Conservation (phyloP, 2,329 filamentous ascomycete genomes). For the Calonectria henricotiae region DNA sequence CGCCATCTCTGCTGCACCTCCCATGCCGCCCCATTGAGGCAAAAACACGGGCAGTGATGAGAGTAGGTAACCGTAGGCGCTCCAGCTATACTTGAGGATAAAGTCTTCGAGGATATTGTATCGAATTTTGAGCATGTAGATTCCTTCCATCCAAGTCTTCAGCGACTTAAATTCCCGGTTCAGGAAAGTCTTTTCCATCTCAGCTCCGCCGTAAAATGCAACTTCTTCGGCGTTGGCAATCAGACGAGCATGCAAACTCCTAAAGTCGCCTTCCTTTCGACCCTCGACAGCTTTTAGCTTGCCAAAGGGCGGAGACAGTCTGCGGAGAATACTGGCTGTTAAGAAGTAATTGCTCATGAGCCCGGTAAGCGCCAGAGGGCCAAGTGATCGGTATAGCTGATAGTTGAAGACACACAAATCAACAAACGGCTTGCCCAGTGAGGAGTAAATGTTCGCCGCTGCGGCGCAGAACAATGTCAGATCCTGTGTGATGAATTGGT, state of each 20-base stretch:
- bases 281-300: constrained; percentile 98
- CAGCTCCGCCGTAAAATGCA: constrained; percentile 95
- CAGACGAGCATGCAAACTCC: constrained; percentile 89
- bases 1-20: constrained; percentile 79
- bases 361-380: constrained; percentile 88
- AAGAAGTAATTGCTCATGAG: constrained; percentile 94
- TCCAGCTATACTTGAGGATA: constrained; percentile 98
- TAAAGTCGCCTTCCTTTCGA: constrained; percentile 94
- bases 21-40: constrained; percentile 92
- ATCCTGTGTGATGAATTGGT: constrained; percentile 98
- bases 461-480: constrained; percentile 95
- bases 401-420: constrained; percentile 99
- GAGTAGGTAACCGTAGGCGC: constrained; percentile 94
- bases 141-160: constrained; percentile 97
- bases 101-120: constrained; percentile 99
- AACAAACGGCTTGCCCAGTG: constrained; percentile 97
- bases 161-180: constrained; percentile 94
- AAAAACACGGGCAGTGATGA: constrained; percentile 95
- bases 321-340: constrained; percentile 90
- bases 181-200: constrained; percentile 94
- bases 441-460: constrained; percentile 94
- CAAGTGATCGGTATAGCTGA: constrained; percentile 92
- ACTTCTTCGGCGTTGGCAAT: constrained; percentile 99
- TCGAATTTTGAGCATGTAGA: constrained; percentile 96
- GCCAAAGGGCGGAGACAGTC: constrained; percentile 93